A percentile compares a stretch with the other conserved stretches of the same genome.
Evolutionary conservation across 768 basidiomycete genomes (phyloP).

Genomic region (Boletus reticuloceps): DNA sequence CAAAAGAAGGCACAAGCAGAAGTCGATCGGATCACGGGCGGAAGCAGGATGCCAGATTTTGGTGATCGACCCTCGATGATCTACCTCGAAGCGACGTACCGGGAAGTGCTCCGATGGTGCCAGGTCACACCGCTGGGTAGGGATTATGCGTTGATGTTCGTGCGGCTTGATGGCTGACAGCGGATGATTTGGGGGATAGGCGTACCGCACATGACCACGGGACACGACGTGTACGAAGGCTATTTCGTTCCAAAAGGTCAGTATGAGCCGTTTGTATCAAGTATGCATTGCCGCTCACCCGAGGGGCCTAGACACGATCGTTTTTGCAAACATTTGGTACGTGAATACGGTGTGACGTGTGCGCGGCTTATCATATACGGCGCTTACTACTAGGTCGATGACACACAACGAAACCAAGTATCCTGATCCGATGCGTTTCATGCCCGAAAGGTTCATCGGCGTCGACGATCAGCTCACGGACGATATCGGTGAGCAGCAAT

Average conservation of each 20-base stretch:
- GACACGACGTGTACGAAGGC: conserved; percentile 12
- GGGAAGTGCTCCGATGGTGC: conserved; percentile 24
- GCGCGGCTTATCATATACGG: not conserved
- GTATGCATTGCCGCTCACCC: not conserved
- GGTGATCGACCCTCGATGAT: conserved; percentile 20
- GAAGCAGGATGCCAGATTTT: conserved; percentile 17
- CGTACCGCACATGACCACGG: conserved; percentile 25
- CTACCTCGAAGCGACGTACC: conserved; percentile 23
- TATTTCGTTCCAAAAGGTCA: conserved; percentile 22
- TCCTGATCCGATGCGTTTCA: conserved; percentile 20
- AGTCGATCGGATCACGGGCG: conserved; percentile 21
- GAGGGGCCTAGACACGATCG: conserved; percentile 21
- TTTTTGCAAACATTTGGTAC: conserved; percentile 15
- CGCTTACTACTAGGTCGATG: conserved; percentile 21
- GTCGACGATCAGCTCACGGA: conserved; percentile 16
- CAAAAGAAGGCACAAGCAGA: conserved; percentile 27
- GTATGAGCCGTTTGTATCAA: not conserved
- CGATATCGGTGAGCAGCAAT: conserved; percentile 17
- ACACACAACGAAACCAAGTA: conserved; percentile 23
- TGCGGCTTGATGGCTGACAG: not conserved
- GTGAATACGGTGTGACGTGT: not conserved
- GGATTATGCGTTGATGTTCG: not conserved
- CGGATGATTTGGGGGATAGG: conserved; percentile 13
- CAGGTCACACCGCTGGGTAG: conserved; percentile 25
- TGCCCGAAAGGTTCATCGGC: conserved; percentile 19